These are phyloP conservation scores for Ceratonia siliqua DNA, from an alignment of 306 rosid species.

Conservation along the genomic window DNA sequence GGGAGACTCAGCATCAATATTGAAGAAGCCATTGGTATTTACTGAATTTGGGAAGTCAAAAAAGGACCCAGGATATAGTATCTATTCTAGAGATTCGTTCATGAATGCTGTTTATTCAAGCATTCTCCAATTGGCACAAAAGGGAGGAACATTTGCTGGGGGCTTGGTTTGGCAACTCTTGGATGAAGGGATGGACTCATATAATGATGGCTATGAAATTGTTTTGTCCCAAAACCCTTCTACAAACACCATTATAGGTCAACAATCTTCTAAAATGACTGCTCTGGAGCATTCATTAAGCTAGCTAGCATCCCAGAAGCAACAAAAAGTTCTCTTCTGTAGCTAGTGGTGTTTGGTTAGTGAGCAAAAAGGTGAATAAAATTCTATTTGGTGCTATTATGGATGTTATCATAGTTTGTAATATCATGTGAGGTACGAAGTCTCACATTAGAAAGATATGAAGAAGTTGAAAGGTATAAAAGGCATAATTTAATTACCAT, in stretches of 20 bases:
- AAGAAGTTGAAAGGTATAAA: too few species aligned
- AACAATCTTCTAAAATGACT: conserved; percentile 49
- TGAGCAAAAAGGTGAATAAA: neutral
- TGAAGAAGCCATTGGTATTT: conserved; percentile 50
- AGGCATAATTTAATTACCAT: too few species aligned
- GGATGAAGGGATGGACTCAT: conserved; percentile 50
- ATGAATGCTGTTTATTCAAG: conserved; percentile 37
- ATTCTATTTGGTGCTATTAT: neutral
- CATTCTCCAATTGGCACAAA: conserved; percentile 38
- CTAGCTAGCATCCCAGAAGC: neutral
- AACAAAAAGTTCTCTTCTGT: neutral
- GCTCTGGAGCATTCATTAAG: conserved; percentile 33
- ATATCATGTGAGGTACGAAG: too few species aligned
- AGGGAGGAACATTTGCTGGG: conserved; percentile 47
- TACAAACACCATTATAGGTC: conserved; percentile 33
- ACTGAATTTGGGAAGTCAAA: neutral
- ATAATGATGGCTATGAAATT: conserved; percentile 51
- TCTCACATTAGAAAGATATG: too few species aligned
- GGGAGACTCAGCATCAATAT: conserved; percentile 40
- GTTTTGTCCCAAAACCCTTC: conserved; percentile 48
- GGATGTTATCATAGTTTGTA: too few species aligned
- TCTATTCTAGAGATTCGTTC: neutral
- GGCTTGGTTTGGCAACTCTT: conserved; percentile 56
- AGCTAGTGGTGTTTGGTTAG: neutral
- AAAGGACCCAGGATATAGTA: neutral